Percentiles rank a stretch among this genome's conserved stretches.
phyloP scores from a whole-genome alignment of 164 flowering plant species.

The grape (Vitis vinifera) region ASM3070453v1 NC_081811.1:24592001-24592500 shows the following conservation, averaged over 20 bases:
- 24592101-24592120: slow-evolving; percentile 13
- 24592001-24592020: too few relatives aligned
- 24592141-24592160: slow-evolving; percentile 16
- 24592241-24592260: slow-evolving; percentile 1
- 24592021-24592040: too few relatives aligned
- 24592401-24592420: slow-evolving; percentile 40
- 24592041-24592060: not conserved
- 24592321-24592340: slow-evolving; percentile 42
- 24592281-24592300: not conserved
- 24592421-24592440: slow-evolving; percentile 54
- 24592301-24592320: slow-evolving; percentile 28
- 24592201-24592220: slow-evolving; percentile 39
- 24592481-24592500: slow-evolving; percentile 49
- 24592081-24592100: slow-evolving; percentile 29
- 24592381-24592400: slow-evolving; percentile 41
- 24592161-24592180: slow-evolving; percentile 25
- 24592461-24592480: slow-evolving; percentile 46
- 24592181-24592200: slow-evolving; percentile 38
- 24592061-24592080: not conserved
- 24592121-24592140: slow-evolving; percentile 12
- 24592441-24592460: slow-evolving; percentile 58
- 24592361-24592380: slow-evolving; percentile 35
- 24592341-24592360: slow-evolving; percentile 31
- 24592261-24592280: not conserved
- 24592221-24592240: slow-evolving; percentile 40